Conservation (phyloP, 345 rosid species). For the Aquilaria malaccensis region DNA sequence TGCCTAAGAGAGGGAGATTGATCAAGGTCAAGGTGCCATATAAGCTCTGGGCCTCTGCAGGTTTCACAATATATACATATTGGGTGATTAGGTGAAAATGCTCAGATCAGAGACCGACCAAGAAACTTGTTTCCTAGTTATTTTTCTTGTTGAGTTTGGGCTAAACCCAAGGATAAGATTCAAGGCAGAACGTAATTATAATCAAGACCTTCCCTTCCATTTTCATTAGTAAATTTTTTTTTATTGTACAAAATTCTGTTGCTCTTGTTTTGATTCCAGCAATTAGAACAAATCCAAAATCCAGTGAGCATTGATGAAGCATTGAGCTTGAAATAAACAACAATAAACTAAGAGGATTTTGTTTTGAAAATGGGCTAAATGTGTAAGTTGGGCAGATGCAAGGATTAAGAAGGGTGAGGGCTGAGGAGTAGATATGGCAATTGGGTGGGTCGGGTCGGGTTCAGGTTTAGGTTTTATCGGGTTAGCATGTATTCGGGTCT, state of each 20-base stretch:
- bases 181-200: constrained; percentile 43
- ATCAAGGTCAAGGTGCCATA: not conserved
- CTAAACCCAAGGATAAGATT: constrained; percentile 36
- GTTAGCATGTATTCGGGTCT: constrained; percentile 31
- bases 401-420: not conserved
- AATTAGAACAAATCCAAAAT: constrained; percentile 50
- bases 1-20: constrained; percentile 50
- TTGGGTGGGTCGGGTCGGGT: too few relatives aligned
- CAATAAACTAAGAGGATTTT: not conserved
- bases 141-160: constrained; percentile 37
- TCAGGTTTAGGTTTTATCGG: too few relatives aligned
- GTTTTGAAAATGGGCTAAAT: not conserved
- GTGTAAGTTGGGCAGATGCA: constrained; percentile 14
- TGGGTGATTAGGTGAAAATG: too few relatives aligned
- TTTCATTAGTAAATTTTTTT: not conserved
- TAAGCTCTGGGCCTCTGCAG: too few relatives aligned
- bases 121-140: constrained; percentile 18
- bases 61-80: too few relatives aligned
- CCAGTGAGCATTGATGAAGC: constrained; percentile 26
- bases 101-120: too few relatives aligned
- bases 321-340: not conserved
- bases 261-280: constrained; percentile 12
- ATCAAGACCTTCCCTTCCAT: not conserved
- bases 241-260: not conserved
- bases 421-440: constrained; percentile 20